Evolutionary conservation across 2,329 filamentous ascomycete genomes (phyloP).

Genomic region (Aspergillus clavatus): DNA sequence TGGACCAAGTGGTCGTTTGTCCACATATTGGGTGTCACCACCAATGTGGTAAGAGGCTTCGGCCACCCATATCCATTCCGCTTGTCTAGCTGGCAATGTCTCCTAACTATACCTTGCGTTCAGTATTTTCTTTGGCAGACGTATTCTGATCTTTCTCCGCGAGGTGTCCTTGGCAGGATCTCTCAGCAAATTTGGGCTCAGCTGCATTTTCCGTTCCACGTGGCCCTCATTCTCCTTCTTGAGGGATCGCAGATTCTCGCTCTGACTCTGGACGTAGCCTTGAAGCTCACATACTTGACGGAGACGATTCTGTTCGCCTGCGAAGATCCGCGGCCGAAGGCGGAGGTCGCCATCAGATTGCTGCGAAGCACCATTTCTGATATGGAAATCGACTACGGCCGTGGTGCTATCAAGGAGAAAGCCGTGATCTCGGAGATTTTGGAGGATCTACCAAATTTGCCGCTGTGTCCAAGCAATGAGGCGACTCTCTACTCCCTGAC

Average conservation of each 20-base stretch:
- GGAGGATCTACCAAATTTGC: conserved; percentile 25
- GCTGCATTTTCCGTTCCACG: conserved; percentile 59
- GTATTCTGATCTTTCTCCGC: conserved; percentile 55
- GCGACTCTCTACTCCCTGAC: conserved; percentile 21
- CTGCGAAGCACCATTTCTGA: conserved; percentile 36
- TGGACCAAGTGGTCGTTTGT: conserved; percentile 40
- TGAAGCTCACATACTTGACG: conserved; percentile 39
- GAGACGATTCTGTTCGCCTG: conserved; percentile 39
- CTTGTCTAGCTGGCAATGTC: neutral
- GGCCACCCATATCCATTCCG: neutral
- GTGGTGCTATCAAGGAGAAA: conserved; percentile 29
- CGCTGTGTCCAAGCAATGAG: conserved; percentile 25
- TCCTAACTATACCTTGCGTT: conserved; percentile 5
- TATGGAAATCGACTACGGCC: conserved; percentile 38
- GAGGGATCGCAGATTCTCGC: conserved; percentile 58
- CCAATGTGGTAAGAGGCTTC: conserved; percentile 30
- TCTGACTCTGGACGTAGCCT: conserved; percentile 41
- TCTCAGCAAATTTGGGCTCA: conserved; percentile 53
- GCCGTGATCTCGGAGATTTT: conserved; percentile 30
- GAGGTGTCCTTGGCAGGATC: conserved; percentile 47
- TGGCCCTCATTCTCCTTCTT: conserved; percentile 59
- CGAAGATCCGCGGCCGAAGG: conserved; percentile 29
- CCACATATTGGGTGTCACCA: conserved; percentile 36
- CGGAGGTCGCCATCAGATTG: conserved; percentile 25
- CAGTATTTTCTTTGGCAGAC: conserved; percentile 58